These are phyloP conservation scores for Papiliotrema nemorosa DNA, from an alignment of 1,284 basidiomycete genomes.

Conservation along the genomic window DNA sequence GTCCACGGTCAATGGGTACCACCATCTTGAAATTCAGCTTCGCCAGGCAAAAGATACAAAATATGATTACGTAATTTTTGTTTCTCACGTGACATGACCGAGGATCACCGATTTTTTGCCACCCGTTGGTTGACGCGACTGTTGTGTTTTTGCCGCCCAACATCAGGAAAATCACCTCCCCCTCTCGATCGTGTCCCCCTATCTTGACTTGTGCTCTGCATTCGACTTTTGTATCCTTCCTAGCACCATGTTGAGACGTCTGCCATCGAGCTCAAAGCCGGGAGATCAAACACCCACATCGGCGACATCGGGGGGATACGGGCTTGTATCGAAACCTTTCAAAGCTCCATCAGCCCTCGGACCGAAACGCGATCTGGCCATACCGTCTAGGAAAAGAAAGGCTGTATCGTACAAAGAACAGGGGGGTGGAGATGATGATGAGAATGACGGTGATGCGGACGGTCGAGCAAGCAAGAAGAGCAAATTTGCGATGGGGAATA, in stretches of 20 bases:
- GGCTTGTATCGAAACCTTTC: constrained; percentile 61
- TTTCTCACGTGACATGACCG: not conserved
- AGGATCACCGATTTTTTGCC: too few relatives aligned
- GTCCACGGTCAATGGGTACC: too few relatives aligned
- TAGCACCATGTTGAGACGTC: constrained; percentile 31
- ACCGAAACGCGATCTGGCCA: constrained; percentile 54
- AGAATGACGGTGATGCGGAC: constrained; percentile 49
- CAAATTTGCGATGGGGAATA: constrained; percentile 50
- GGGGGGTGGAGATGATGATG: constrained; percentile 56
- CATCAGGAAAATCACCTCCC: not conserved
- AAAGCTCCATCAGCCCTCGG: constrained; percentile 61
- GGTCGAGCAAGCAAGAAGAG: constrained; percentile 56
- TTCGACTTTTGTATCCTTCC: not conserved
- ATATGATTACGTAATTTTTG: not conserved
- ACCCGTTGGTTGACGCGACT: not conserved
- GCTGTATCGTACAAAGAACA: constrained; percentile 69
- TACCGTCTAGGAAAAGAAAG: constrained; percentile 74
- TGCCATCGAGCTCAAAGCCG: constrained; percentile 17
- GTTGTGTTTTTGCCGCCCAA: not conserved
- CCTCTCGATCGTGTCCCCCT: not conserved
- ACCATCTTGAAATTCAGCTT: not conserved
- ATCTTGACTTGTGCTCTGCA: not conserved
- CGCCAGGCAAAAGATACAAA: not conserved
- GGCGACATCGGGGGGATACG: constrained; percentile 45
- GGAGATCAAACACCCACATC: constrained; percentile 35